phyloP scores from a whole-genome alignment of 768 basidiomycete species.

The Lentinula detonsa region DNA sequence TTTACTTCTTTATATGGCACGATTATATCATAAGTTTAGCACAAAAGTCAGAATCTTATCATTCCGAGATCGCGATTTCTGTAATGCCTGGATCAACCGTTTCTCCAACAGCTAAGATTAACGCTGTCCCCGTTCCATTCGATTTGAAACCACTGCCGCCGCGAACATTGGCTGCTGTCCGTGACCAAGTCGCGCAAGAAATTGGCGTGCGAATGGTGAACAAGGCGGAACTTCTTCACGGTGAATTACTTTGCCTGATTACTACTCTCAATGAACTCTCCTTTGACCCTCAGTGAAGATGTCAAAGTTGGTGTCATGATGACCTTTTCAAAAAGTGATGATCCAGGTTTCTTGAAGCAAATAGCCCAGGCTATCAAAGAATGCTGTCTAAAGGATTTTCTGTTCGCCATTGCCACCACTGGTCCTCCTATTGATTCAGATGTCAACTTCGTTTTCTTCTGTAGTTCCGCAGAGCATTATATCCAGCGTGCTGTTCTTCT shows the following conservation, averaged over 20 bases:
- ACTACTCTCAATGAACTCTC: neutral
- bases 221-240: slow-evolving; percentile 43
- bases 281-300: slow-evolving; percentile 17
- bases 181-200: slow-evolving; percentile 51
- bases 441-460: slow-evolving; percentile 49
- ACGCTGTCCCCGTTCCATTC: neutral
- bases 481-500: slow-evolving; percentile 67
- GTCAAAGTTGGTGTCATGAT: slow-evolving; percentile 55
- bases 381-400: slow-evolving; percentile 34
- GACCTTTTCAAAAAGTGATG: slow-evolving; percentile 52
- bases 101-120: neutral
- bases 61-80: neutral
- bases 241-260: slow-evolving; percentile 14
- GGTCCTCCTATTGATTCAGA: slow-evolving; percentile 23
- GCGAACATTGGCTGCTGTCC: slow-evolving; percentile 57
- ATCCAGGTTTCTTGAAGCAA: slow-evolving; percentile 48
- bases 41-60: neutral
- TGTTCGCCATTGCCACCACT: slow-evolving; percentile 52
- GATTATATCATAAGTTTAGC: too few species aligned
- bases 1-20: too few species aligned
- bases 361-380: slow-evolving; percentile 44
- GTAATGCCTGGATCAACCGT: neutral
- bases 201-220: slow-evolving; percentile 50
- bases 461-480: slow-evolving; percentile 44
- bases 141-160: slow-evolving; percentile 12